Conservation (phyloP, 202 grass and related monocot genomes). For the Brachypodium distachyon region DNA sequence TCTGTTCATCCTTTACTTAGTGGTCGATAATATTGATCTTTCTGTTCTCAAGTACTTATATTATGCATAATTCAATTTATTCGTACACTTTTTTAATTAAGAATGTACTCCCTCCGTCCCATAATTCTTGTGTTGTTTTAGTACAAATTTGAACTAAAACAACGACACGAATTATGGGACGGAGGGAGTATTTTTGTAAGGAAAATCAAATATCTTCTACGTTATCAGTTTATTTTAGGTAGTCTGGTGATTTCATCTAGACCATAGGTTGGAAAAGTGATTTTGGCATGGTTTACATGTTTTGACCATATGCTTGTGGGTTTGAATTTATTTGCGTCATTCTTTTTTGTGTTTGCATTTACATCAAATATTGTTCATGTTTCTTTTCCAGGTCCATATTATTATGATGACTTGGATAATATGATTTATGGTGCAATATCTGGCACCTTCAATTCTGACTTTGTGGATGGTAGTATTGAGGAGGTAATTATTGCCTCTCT, state of each 20-base stretch:
- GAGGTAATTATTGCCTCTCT: conserved; percentile 36
- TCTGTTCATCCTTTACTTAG: not conserved
- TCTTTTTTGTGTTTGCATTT: not conserved
- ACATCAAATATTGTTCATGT: not conserved
- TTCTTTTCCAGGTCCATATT: conserved; percentile 47
- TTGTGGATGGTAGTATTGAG: conserved; percentile 70
- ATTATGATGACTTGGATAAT: conserved; percentile 68
- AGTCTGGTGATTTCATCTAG: not conserved
- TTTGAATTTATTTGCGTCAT: not conserved
- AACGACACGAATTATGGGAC: too few species aligned
- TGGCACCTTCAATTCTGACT: conserved; percentile 46
- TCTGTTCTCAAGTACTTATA: not conserved
- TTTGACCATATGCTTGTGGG: not conserved
- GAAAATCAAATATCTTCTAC: not conserved
- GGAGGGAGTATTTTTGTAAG: too few species aligned
- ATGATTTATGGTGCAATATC: conserved; percentile 45
- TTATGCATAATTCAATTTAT: not conserved
- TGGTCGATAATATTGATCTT: not conserved
- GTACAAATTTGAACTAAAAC: too few species aligned
- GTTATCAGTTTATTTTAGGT: not conserved
- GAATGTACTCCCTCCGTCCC: not conserved
- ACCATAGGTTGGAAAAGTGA: not conserved
- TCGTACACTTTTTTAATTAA: not conserved
- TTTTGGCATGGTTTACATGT: not conserved
- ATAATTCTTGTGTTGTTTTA: too few species aligned